A percentile compares a stretch with the other conserved stretches of the same genome.
Conservation (phyloP, 2,329 filamentous ascomycete genomes). For the Fusarium sp. region DNA sequence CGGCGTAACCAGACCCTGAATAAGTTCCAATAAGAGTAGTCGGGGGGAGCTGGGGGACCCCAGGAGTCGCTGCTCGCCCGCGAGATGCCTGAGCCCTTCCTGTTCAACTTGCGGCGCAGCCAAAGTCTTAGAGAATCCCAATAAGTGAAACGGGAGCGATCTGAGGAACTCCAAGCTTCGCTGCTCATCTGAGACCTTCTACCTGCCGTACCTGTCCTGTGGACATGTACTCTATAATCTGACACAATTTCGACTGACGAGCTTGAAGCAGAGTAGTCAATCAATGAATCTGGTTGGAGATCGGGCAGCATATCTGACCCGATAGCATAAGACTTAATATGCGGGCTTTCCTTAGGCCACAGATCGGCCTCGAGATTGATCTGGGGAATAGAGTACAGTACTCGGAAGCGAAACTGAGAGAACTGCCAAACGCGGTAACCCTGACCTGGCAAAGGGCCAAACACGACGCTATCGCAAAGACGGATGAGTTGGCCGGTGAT, state of each 20-base stretch:
- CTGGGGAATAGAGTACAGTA: not conserved
- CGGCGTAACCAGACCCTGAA: not conserved
- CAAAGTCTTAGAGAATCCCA: not conserved
- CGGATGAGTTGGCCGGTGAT: not conserved
- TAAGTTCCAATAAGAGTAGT: not conserved
- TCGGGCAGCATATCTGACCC: not conserved
- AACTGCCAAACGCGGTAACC: not conserved
- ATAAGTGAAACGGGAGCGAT: not conserved
- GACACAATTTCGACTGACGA: not conserved
- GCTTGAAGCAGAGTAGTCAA: not conserved
- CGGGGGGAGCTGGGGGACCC: not conserved
- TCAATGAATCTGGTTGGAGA: not conserved
- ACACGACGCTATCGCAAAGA: not conserved
- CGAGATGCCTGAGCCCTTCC: rapidly evolving
- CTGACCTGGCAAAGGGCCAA: not conserved
- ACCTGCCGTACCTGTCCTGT: too few relatives aligned
- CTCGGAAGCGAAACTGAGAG: not conserved
- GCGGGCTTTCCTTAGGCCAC: not conserved
- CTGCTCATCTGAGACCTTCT: not conserved
- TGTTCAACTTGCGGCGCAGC: not conserved
- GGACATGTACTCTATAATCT: too few relatives aligned
- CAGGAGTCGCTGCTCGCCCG: not conserved
- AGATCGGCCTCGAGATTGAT: not conserved
- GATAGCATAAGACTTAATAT: not conserved
- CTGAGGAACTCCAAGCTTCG: not conserved